Conservation (phyloP, 345 rosid species). For the Citrus australasica region DNA sequence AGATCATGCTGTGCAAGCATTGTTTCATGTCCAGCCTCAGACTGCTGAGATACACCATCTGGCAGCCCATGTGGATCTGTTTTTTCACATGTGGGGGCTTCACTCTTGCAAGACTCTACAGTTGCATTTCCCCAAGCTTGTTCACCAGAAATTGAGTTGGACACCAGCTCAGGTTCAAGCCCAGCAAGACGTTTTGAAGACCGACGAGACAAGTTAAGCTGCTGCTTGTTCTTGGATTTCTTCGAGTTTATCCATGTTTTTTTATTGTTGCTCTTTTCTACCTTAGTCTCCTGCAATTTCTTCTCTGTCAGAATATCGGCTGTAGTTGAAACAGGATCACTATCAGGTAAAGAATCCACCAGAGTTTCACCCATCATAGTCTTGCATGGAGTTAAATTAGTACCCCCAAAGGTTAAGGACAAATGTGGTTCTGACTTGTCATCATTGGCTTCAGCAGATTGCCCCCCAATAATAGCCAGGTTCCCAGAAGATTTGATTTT, state of each 20-base stretch:
- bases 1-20: background rate
- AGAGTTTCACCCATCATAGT: conserved; percentile 27
- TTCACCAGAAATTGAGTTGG: conserved; percentile 1
- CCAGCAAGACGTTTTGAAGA: conserved; percentile 32
- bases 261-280: conserved; percentile 8
- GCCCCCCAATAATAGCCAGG: conserved; percentile 10
- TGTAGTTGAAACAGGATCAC: conserved; percentile 12
- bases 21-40: conserved; percentile 5
- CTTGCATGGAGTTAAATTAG: conserved; percentile 29
- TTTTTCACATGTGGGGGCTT: background rate
- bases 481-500: conserved; percentile 17
- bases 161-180: conserved; percentile 8
- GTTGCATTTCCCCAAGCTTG: background rate
- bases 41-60: conserved; percentile 7
- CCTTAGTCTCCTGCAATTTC: conserved; percentile 8
- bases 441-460: conserved; percentile 11
- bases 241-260: background rate
- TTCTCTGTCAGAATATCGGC: conserved; percentile 12
- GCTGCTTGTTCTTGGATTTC: conserved; percentile 16
- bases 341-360: conserved; percentile 12
- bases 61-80: background rate
- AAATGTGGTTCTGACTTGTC: conserved; percentile 18
- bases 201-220: conserved; percentile 13
- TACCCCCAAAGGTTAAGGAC: conserved; percentile 14
- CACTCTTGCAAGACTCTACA: background rate